phyloP scores from a whole-genome alignment of 176 grass and related monocot genomes.

The Oryza meyeriana region DNA sequence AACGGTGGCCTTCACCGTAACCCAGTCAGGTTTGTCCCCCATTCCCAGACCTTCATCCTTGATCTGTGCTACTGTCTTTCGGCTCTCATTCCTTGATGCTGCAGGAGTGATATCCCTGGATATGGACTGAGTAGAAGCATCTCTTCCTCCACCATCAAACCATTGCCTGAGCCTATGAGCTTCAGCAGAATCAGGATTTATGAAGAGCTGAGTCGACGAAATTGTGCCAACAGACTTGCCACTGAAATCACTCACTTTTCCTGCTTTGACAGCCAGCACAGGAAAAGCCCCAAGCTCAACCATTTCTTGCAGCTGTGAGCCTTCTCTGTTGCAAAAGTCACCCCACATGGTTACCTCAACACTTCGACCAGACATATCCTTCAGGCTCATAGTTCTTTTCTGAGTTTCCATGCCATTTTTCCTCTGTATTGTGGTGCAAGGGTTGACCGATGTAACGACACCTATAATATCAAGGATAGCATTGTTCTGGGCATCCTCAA shows the following conservation, averaged over 20 bases:
- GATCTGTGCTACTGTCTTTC: slow-evolving; percentile 69
- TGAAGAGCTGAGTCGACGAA: slow-evolving; percentile 75
- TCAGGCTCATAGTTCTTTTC: slow-evolving; percentile 71
- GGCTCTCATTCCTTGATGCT: slow-evolving; percentile 56
- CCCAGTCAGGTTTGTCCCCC: slow-evolving; percentile 78
- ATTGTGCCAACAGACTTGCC: slow-evolving; percentile 93
- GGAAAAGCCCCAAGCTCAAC: slow-evolving; percentile 55
- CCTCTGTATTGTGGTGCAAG: slow-evolving; percentile 69
- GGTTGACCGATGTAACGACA: slow-evolving; percentile 73
- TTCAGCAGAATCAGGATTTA: slow-evolving; percentile 80
- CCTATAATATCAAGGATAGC: slow-evolving; percentile 81
- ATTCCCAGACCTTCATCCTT: slow-evolving; percentile 88
- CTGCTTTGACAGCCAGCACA: slow-evolving; percentile 78
- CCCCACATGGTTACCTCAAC: slow-evolving; percentile 97
- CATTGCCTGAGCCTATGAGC: slow-evolving; percentile 66
- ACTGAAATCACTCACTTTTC: slow-evolving; percentile 92
- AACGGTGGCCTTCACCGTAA: slow-evolving; percentile 70
- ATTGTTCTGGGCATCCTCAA: slow-evolving; percentile 75
- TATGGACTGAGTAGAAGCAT: slow-evolving; percentile 75
- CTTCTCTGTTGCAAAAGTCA: slow-evolving; percentile 95
- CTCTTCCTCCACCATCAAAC: slow-evolving; percentile 81
- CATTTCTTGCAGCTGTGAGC: slow-evolving; percentile 64
- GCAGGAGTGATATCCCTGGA: slow-evolving; percentile 67
- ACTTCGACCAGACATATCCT: slow-evolving; percentile 79
- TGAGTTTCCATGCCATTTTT: slow-evolving; percentile 97